Evolutionary conservation across 2,329 filamentous ascomycete genomes (phyloP).

Genomic region (Pyricularia sp.): DNA sequence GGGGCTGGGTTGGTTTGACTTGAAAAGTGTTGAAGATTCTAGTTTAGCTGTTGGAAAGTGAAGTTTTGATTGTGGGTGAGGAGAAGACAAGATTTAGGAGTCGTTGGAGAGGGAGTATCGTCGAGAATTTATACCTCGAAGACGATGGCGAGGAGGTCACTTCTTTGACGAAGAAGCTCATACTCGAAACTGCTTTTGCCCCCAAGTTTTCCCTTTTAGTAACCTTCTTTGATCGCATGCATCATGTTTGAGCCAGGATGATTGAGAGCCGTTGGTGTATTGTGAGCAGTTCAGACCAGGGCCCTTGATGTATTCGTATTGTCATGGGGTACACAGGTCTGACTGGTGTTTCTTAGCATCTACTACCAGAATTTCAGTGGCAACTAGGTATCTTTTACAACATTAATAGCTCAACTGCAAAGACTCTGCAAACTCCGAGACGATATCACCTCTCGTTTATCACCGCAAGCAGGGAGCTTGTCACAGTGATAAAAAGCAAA

Average conservation of each 20-base stretch:
- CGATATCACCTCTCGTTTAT: neutral
- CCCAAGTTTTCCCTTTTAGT: neutral
- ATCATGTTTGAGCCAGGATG: neutral
- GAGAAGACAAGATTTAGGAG: slow-evolving; percentile 10
- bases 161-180: neutral
- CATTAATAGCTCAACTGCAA: neutral
- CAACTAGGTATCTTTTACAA: neutral
- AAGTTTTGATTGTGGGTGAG: slow-evolving; percentile 14
- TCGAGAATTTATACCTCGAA: neutral
- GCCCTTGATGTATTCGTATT: neutral
- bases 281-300: neutral
- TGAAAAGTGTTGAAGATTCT: neutral
- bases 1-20: slow-evolving; percentile 8
- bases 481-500: neutral
- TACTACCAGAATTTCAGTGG: neutral
- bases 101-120: neutral
- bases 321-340: neutral
- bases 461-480: neutral
- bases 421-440: neutral
- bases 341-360: neutral
- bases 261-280: neutral
- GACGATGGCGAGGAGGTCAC: neutral
- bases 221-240: neutral
- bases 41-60: slow-evolving; percentile 4
- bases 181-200: neutral